Conservation (phyloP, 2,329 filamentous ascomycete genomes). For the Neospermospora avenae region DNA sequence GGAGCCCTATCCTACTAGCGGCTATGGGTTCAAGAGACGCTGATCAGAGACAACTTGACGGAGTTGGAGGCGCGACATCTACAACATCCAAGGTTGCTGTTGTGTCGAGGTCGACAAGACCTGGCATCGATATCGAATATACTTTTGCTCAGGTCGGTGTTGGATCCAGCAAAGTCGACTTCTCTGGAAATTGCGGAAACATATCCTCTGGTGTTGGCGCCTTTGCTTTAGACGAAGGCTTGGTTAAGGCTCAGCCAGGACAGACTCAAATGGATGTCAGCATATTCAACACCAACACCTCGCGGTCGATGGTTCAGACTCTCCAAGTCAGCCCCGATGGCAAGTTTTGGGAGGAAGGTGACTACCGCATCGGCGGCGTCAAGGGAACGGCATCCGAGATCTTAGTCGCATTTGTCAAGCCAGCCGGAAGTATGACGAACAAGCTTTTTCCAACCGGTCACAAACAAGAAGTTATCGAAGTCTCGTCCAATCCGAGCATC, state of each 20-base stretch:
- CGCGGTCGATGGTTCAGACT: slow-evolving; percentile 51
- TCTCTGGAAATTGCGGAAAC: slow-evolving; percentile 69
- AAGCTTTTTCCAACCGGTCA: slow-evolving; percentile 55
- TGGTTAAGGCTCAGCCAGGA: slow-evolving; percentile 37
- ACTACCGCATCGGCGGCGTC: slow-evolving; percentile 58
- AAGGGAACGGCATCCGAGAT: slow-evolving; percentile 50
- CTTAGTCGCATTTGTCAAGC: slow-evolving; percentile 55
- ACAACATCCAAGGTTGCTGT: slow-evolving; percentile 68
- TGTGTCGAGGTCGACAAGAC: slow-evolving; percentile 47
- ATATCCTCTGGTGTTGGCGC: slow-evolving; percentile 61
- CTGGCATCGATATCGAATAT: slow-evolving; percentile 59
- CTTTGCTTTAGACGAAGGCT: slow-evolving; percentile 53
- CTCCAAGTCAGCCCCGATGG: slow-evolving; percentile 49
- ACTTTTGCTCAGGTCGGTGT: slow-evolving; percentile 68
- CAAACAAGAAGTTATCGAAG: slow-evolving; percentile 39
- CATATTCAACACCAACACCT: slow-evolving; percentile 63
- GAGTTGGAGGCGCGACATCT: slow-evolving; percentile 64
- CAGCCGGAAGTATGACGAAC: slow-evolving; percentile 58
- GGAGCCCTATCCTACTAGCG: slow-evolving; percentile 52
- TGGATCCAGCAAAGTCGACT: slow-evolving; percentile 55
- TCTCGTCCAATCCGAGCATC: background rate
- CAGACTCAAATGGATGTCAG: slow-evolving; percentile 36
- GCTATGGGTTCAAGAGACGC: slow-evolving; percentile 63
- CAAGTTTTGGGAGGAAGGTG: slow-evolving; percentile 45
- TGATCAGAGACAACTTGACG: slow-evolving; percentile 65